These are phyloP conservation scores for Kodamaea kaohsiungensis DNA, from an alignment of 805 yeast species.

Conservation along the genomic window DNA sequence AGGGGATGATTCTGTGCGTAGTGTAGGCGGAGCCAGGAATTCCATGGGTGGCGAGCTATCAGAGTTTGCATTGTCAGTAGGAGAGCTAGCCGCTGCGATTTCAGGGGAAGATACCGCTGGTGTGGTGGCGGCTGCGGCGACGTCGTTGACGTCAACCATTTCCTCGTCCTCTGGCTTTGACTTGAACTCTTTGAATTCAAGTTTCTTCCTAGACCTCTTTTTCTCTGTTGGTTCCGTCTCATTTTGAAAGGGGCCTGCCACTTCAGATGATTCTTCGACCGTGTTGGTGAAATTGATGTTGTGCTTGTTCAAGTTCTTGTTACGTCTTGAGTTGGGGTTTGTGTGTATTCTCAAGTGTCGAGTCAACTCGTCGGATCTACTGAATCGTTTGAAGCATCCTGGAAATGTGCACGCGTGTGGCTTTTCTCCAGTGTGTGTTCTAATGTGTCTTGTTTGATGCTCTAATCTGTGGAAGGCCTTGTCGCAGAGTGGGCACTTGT, in stretches of 20 bases:
- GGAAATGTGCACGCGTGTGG: conserved; percentile 85
- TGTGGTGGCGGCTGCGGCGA: not conserved
- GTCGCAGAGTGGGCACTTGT: conserved; percentile 79
- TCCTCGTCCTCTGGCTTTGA: conserved; percentile 4
- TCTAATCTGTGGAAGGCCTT: conserved; percentile 87
- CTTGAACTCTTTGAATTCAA: conserved; percentile 8
- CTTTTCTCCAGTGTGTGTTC: conserved; percentile 93
- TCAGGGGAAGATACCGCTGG: not conserved
- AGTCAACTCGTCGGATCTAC: conserved; percentile 82
- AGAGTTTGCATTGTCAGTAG: conserved; percentile 3
- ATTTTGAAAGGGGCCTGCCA: conserved; percentile 6
- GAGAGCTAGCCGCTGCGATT: conserved; percentile 4
- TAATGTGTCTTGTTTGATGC: conserved; percentile 87
- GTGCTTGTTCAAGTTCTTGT: conserved; percentile 27
- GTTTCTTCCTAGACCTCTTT: conserved; percentile 2
- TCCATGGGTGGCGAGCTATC: conserved; percentile 11
- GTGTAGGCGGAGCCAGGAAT: conserved; percentile 5
- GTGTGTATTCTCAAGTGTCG: conserved; percentile 82
- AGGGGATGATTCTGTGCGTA: conserved; percentile 1
- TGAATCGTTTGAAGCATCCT: conserved; percentile 79
- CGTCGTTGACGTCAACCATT: not conserved
- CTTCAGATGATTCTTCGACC: conserved; percentile 7
- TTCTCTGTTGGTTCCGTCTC: not conserved
- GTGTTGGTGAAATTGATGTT: conserved; percentile 9
- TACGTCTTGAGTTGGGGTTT: conserved; percentile 50